A percentile compares a stretch with the other conserved stretches of the same genome.
Conservation (phyloP, 179 eudicot genomes). For the Beta macrorhiza region DNA sequence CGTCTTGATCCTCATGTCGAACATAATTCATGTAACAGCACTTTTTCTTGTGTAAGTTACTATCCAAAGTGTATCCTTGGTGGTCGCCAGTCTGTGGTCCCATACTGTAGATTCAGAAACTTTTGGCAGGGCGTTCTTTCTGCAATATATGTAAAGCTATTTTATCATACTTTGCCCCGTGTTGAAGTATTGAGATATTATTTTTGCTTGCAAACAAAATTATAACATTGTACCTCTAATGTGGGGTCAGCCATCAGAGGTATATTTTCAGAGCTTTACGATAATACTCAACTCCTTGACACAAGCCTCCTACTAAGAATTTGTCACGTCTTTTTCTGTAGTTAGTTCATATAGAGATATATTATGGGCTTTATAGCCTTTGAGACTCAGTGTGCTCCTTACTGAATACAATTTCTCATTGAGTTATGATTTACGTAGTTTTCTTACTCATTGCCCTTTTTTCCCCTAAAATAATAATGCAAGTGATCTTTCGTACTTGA, state of each 20-base stretch:
- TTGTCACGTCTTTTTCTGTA: neutral
- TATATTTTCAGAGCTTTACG: neutral
- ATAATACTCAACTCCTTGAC: too few species aligned
- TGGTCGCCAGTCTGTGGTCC: neutral
- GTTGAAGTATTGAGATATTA: neutral
- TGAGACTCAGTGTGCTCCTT: neutral
- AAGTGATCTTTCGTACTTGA: neutral
- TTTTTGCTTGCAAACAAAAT: neutral
- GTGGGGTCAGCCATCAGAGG: neutral
- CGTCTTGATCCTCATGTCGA: neutral
- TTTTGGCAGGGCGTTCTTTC: neutral
- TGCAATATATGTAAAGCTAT: neutral
- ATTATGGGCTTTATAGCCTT: neutral
- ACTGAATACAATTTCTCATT: neutral
- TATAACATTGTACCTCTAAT: neutral
- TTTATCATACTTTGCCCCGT: neutral
- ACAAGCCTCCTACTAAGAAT: neutral
- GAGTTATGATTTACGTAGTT: neutral
- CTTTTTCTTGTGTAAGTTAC: neutral
- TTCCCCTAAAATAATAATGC: neutral
- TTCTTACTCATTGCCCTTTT: neutral
- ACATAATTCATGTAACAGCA: neutral
- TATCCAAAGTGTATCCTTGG: neutral
- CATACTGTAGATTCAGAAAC: neutral
- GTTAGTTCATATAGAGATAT: neutral